Evolutionary conservation across 1,284 basidiomycete genomes (phyloP).

Genomic region (Paramarasmius palmivorus): DNA sequence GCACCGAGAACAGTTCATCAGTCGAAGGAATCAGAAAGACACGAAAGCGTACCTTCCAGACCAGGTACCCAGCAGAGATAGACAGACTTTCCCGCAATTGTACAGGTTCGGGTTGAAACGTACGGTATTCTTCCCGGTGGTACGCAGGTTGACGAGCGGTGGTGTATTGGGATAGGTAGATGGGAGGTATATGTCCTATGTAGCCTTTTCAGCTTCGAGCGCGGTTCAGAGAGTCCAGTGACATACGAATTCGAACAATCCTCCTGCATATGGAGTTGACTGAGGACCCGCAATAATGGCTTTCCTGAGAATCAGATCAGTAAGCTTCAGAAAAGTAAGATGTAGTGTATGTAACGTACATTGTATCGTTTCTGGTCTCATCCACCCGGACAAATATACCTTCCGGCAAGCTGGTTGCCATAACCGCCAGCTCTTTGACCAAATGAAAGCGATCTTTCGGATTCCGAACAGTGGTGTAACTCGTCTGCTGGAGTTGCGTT

Average conservation of each 20-base stretch:
- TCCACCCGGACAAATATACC: constrained; percentile 59
- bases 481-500: constrained; percentile 27
- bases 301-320: constrained; percentile 34
- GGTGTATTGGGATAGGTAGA: constrained; percentile 47
- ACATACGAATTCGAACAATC: constrained; percentile 60
- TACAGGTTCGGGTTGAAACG: constrained; percentile 61
- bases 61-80: constrained; percentile 57
- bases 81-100: constrained; percentile 49
- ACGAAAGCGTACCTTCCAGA: constrained; percentile 39
- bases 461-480: constrained; percentile 39
- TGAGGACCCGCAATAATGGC: constrained; percentile 58
- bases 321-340: constrained; percentile 8
- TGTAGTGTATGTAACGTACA: constrained; percentile 32
- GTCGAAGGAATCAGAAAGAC: neutral
- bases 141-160: constrained; percentile 48
- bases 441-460: constrained; percentile 53
- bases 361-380: constrained; percentile 55
- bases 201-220: neutral
- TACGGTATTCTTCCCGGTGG: constrained; percentile 50
- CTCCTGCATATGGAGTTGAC: constrained; percentile 53
- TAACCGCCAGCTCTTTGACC: constrained; percentile 53
- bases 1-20: constrained; percentile 3
- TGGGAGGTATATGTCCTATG: constrained; percentile 31
- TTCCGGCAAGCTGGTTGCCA: constrained; percentile 51
- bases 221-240: constrained; percentile 21